phyloP scores from a whole-genome alignment of 2,329 filamentous ascomycete species.

The Myriosclerotinia scirpicola region DNA sequence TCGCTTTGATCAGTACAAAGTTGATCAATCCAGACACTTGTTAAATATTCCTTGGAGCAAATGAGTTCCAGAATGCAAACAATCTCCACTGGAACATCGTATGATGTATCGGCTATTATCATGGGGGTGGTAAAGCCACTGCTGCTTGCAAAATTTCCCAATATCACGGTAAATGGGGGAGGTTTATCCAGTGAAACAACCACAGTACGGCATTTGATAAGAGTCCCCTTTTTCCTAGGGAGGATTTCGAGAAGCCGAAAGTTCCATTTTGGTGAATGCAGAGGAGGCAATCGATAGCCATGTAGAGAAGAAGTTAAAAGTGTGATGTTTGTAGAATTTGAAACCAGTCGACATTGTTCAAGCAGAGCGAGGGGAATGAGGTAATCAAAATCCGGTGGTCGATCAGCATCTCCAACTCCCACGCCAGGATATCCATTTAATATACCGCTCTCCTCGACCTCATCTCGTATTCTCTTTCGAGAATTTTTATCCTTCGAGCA shows the following conservation, averaged over 20 bases:
- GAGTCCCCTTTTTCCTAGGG: neutral
- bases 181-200: neutral
- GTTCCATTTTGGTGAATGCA: neutral
- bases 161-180: neutral
- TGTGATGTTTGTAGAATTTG: neutral
- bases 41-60: neutral
- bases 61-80: neutral
- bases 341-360: neutral
- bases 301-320: neutral
- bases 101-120: neutral
- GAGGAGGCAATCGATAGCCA: no score
- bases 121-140: neutral
- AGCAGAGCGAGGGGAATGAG: conserved; percentile 10
- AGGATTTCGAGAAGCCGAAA: neutral
- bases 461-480: conserved; percentile 20
- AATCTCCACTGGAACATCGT: neutral
- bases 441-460: conserved; percentile 23
- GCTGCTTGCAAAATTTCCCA: neutral
- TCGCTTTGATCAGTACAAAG: neutral
- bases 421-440: conserved; percentile 23
- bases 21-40: neutral
- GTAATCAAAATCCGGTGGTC: conserved; percentile 23
- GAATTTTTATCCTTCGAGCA: conserved; percentile 7
- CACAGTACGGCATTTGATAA: neutral
- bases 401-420: conserved; percentile 18